Percentiles rank a stretch among this genome's conserved stretches.
phyloP scores from a whole-genome alignment of 495 filamentous ascomycete species.

The Podospora anserina region DNA sequence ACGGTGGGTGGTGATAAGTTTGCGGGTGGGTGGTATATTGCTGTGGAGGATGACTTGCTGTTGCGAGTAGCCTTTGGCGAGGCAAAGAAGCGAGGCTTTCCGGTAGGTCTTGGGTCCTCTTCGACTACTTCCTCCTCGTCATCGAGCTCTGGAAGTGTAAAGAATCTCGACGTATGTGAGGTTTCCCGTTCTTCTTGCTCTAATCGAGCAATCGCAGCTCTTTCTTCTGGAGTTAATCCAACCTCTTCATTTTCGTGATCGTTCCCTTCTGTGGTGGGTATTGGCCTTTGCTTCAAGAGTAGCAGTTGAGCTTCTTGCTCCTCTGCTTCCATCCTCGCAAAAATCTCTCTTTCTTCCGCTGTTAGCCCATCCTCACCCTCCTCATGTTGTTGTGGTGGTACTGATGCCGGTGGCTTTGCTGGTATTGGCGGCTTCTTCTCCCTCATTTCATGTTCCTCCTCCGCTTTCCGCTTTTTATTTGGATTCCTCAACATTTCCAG shows the following conservation, averaged over 20 bases:
- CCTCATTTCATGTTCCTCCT: conserved; percentile 4
- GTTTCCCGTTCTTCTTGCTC: background rate
- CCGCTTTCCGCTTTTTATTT: conserved; percentile 34
- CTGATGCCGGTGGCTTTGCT: background rate
- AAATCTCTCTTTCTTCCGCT: background rate
- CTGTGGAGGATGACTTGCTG: no score
- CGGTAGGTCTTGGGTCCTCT: no score
- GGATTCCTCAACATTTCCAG: conserved; percentile 49
- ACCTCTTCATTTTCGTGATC: background rate
- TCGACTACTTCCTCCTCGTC: no score
- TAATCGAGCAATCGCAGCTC: background rate
- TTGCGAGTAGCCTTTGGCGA: no score
- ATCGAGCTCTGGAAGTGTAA: no score
- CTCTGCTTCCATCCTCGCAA: background rate
- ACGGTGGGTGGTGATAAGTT: no score
- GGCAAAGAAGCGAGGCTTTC: no score
- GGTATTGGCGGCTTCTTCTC: conserved; percentile 1
- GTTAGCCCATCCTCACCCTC: background rate
- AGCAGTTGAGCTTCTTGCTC: background rate
- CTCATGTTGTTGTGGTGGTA: background rate
- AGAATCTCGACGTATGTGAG: background rate
- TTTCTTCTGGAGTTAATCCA: background rate
- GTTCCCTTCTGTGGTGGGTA: background rate
- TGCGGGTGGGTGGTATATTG: no score
- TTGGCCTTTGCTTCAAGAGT: background rate